These are phyloP conservation scores for Coemansia furcata DNA, from an alignment of 192 early-diverging fungal species.

Conservation along the genomic window DNA sequence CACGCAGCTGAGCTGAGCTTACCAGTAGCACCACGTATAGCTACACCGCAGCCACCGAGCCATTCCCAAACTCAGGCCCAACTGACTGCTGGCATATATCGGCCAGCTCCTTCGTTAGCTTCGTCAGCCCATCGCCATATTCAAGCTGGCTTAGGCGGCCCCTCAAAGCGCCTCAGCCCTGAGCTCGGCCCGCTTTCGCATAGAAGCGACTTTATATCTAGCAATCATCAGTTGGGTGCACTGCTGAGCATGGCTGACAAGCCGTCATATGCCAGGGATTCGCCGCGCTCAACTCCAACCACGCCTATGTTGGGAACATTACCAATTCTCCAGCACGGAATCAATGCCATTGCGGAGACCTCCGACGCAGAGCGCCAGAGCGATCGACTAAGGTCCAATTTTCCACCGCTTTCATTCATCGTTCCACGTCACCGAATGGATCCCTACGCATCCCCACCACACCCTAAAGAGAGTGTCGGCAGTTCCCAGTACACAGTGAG, in stretches of 20 bases:
- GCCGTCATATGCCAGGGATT: neutral
- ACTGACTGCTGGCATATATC: neutral
- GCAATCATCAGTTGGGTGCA: slow-evolving; percentile 20
- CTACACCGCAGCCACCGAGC: slow-evolving; percentile 21
- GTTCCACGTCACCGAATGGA: slow-evolving; percentile 39
- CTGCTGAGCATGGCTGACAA: slow-evolving; percentile 28
- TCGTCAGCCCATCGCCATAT: neutral
- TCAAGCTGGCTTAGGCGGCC: neutral
- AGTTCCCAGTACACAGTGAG: neutral
- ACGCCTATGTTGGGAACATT: slow-evolving; percentile 20
- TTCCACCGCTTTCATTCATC: slow-evolving; percentile 49
- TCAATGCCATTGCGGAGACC: neutral
- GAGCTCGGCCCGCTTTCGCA: slow-evolving; percentile 27
- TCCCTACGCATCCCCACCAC: neutral
- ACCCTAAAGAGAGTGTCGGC: neutral
- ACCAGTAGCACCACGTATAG: slow-evolving; percentile 8
- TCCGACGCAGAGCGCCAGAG: slow-evolving; percentile 6
- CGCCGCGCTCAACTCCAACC: slow-evolving; percentile 37
- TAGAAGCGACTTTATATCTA: slow-evolving; percentile 31
- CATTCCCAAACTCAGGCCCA: neutral
- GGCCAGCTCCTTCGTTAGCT: neutral
- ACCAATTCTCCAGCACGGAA: neutral
- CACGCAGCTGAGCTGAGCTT: slow-evolving; percentile 10
- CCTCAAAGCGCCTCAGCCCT: slow-evolving; percentile 7
- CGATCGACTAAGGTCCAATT: slow-evolving; percentile 38